Base-by-base conservation (phyloP, 495 filamentous ascomycete species). In the Penicillium riverlandense region DNA sequence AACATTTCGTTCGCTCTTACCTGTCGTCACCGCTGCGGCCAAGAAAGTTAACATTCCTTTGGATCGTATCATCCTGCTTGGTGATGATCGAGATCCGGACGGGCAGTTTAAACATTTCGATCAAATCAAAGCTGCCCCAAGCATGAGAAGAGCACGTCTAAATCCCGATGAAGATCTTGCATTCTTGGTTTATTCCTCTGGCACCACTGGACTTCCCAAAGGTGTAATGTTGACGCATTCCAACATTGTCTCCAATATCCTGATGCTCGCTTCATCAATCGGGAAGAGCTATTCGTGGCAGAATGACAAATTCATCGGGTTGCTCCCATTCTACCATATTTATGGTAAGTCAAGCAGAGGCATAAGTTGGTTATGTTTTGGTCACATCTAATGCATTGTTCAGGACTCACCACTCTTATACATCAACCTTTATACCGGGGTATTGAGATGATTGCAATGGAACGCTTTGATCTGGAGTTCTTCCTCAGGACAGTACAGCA, bases 321-420 rank as follows among this genome's bases (percentile, higher is more conserved):
- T 53, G n/a, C 61, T 92, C 22, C 90, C 86, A 1, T 92, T 95
- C 58, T 95, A 86, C 60, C 90, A 95, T 59, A 89, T 94, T 44
- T 95, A 90, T 55, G 84, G 84, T 73, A 49, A 12, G 61, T 30
- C 11, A 6, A 22, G 22, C 22, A 22, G 4, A 22, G 6, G 2
- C 22, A 22, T 4, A 22, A 22, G 22, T 6, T 22, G 4, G 2
- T 4, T 22, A 22, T 6, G 22, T 22, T 22, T 22, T 22, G 22
- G 4, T 22, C 22, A 22, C 6, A 22, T 22, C 22, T 22, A 22
- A 22, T 22, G 22, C 22, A 0, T 22, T 22, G 2, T n/a, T 2
- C 31, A 62, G 63, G 65, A 6, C 43, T 69, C 11, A 79, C 66
- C 6, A 76, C 69, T 37, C 59, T 82, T 2, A 57, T 85, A 15